These are phyloP conservation scores for Tolypocladium sp. DNA, from an alignment of 2,329 filamentous ascomycete genomes.

Conservation along the genomic window DNA sequence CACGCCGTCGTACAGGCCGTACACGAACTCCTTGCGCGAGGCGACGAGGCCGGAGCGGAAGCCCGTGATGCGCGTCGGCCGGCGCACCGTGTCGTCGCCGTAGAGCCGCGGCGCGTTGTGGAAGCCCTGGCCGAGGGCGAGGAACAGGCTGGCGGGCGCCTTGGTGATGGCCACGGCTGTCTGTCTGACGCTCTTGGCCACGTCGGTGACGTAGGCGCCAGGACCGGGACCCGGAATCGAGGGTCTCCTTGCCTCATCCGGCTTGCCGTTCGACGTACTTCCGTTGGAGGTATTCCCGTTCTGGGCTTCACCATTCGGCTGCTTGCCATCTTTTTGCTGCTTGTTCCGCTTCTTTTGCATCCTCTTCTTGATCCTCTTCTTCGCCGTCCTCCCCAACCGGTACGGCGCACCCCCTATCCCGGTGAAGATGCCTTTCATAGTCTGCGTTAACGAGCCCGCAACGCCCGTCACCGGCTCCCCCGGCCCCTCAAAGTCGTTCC, in stretches of 20 bases:
- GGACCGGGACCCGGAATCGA: conserved; percentile 3
- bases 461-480: conserved; percentile 63
- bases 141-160: conserved; percentile 50
- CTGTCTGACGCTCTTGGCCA: conserved; percentile 41
- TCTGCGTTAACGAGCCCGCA: conserved; percentile 51
- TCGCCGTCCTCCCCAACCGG: conserved; percentile 47
- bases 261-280: neutral
- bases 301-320: neutral
- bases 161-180: conserved; percentile 41
- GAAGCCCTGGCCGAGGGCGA: conserved; percentile 58
- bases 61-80: conserved; percentile 54
- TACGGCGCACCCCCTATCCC: conserved; percentile 58
- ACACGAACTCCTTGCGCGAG: conserved; percentile 50
- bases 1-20: conserved; percentile 56
- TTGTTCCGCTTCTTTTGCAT: conserved; percentile 41
- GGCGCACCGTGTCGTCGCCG: conserved; percentile 59
- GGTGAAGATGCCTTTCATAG: conserved; percentile 48
- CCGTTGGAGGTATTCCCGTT: neutral
- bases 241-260: conserved; percentile 1
- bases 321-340: conserved; percentile 25
- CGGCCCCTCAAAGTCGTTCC: conserved; percentile 70
- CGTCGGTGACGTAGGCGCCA: conserved; percentile 35
- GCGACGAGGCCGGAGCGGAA: conserved; percentile 54
- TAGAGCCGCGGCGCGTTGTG: conserved; percentile 64
- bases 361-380: conserved; percentile 30